Percentiles rank a stretch among this genome's conserved stretches.
Evolutionary conservation across 495 filamentous ascomycete genomes (phyloP).

Genomic region (Hyaloscypha hepaticicola): DNA sequence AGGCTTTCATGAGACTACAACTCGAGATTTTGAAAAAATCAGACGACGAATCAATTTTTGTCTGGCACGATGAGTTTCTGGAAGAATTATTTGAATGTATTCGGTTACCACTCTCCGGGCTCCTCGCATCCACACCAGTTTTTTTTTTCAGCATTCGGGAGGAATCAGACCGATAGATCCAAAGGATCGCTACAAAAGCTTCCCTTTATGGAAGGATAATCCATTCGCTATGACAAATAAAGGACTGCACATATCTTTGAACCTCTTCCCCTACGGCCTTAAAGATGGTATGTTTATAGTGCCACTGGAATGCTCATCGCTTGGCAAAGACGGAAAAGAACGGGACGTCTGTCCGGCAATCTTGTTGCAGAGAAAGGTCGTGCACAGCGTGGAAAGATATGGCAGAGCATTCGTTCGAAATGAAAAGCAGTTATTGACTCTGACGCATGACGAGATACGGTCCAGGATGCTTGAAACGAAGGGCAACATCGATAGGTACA

Average conservation of each 20-base stretch:
- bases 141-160: background rate
- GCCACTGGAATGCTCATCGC: background rate
- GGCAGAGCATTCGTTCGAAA: background rate
- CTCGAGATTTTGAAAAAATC: slow-evolving; percentile 33
- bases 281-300: background rate
- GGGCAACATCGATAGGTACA: background rate
- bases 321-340: background rate
- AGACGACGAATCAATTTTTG: slow-evolving; percentile 33
- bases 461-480: background rate
- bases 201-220: background rate
- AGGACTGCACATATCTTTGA: background rate
- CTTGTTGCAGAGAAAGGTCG: background rate
- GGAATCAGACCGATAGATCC: background rate
- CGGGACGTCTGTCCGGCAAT: background rate
- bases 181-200: background rate
- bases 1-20: slow-evolving; percentile 34
- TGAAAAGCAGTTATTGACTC: background rate
- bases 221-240: slow-evolving; percentile 1
- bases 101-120: background rate
- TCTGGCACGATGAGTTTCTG: slow-evolving; percentile 13
- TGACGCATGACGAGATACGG: background rate
- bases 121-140: background rate
- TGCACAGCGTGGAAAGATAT: background rate
- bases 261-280: background rate
- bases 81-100: background rate